These are phyloP conservation scores for Starmerella apis DNA, from an alignment of 805 yeast species.

Conservation along the genomic window DNA sequence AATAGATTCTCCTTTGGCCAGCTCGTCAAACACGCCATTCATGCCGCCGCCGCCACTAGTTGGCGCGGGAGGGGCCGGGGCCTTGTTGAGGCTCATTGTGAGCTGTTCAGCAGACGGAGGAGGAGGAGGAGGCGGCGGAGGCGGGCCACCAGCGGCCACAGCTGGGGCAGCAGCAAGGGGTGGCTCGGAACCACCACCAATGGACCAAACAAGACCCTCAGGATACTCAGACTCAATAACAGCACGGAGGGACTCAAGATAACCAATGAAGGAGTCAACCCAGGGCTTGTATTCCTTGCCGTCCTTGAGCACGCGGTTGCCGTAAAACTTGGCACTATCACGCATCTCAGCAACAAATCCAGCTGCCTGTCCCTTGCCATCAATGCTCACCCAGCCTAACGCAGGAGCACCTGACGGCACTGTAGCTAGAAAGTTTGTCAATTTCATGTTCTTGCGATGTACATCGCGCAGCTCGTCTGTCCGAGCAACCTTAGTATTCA, in stretches of 20 bases:
- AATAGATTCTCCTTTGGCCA: conserved; percentile 74
- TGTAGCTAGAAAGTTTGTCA: conserved; percentile 63
- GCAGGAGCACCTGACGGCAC: conserved; percentile 84
- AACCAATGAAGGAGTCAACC: conserved; percentile 55
- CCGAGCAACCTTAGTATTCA: conserved; percentile 48
- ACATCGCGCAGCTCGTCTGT: conserved; percentile 61
- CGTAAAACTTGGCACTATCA: conserved; percentile 90
- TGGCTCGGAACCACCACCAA: conserved; percentile 25
- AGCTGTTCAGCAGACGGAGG: conserved; percentile 71
- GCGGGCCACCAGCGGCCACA: conserved; percentile 31
- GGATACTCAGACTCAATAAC: conserved; percentile 71
- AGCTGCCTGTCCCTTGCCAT: conserved; percentile 47
- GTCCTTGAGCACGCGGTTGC: conserved; percentile 81
- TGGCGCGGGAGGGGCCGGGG: conserved; percentile 24
- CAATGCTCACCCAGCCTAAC: conserved; percentile 78
- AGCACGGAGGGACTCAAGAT: conserved; percentile 58
- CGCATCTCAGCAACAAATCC: conserved; percentile 63
- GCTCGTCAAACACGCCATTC: conserved; percentile 82
- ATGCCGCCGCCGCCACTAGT: conserved; percentile 42
- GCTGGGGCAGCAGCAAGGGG: conserved; percentile 31
- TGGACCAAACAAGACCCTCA: conserved; percentile 72
- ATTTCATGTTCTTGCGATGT: conserved; percentile 52
- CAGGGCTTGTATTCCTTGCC: conserved; percentile 73
- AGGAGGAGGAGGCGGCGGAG: conserved; percentile 80
- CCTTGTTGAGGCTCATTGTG: conserved; percentile 25